Percentiles rank a stretch among this genome's conserved stretches.
phyloP scores from a whole-genome alignment of 495 filamentous ascomycete genomes.

The Penicillium coprophilum region DNA sequence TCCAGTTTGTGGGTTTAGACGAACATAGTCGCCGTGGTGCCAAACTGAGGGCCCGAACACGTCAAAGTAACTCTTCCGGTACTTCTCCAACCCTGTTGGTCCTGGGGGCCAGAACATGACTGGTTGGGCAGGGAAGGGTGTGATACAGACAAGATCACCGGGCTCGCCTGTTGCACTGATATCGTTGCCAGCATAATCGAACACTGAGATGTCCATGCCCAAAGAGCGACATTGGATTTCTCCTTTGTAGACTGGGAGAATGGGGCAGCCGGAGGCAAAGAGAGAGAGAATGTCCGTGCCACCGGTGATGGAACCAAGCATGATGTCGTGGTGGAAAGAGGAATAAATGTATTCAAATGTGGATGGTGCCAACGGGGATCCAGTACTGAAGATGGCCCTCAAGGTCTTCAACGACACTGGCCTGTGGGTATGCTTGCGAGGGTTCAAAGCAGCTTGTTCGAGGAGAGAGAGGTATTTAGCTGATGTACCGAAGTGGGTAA shows the following conservation, averaged over 20 bases:
- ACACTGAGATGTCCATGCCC: constrained; percentile 84
- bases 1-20: constrained; percentile 69
- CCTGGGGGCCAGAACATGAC: constrained; percentile 78
- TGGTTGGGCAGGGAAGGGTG: constrained; percentile 87
- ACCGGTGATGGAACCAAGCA: constrained; percentile 81
- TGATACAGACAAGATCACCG: constrained; percentile 88
- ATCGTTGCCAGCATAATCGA: constrained; percentile 59
- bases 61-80: constrained; percentile 84
- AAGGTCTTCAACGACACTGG: constrained; percentile 56
- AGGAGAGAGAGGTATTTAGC: constrained; percentile 91
- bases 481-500: constrained; percentile 90
- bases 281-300: constrained; percentile 94
- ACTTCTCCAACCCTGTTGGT: constrained; percentile 64
- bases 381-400: constrained; percentile 86
- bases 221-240: constrained; percentile 90
- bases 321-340: constrained; percentile 71
- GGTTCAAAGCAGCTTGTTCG: constrained; percentile 74
- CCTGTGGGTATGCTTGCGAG: constrained; percentile 50
- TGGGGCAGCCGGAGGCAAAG: constrained; percentile 81
- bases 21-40: constrained; percentile 95
- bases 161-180: constrained; percentile 59
- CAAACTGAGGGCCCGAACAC: constrained; percentile 69
- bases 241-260: constrained; percentile 81
- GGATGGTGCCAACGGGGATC: constrained; percentile 84
- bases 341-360: constrained; percentile 88